Percentiles rank a stretch among this genome's conserved stretches.
Conservation (phyloP, 2,329 filamentous ascomycete species). For the Fusarium tanahbumbuense region DNA sequence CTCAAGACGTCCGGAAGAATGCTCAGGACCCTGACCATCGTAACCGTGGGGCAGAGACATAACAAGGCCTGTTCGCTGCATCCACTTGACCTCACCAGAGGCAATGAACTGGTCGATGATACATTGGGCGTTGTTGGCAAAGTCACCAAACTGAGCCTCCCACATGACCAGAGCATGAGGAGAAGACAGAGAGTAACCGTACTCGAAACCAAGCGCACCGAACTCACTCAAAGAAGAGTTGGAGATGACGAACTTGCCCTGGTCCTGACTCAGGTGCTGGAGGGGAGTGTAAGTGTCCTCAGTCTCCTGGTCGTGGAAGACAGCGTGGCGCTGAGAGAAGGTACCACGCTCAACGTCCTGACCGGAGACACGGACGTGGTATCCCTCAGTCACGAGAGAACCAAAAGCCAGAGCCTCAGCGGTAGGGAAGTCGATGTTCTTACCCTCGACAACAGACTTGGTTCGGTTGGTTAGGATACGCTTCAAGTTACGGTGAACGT, state of each 20-base stretch:
- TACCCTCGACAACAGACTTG: conserved; percentile 91
- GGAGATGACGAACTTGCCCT: conserved; percentile 95
- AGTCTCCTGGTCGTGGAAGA: conserved; percentile 96
- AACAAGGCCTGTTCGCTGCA: conserved; percentile 95
- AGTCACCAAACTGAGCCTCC: conserved; percentile 99
- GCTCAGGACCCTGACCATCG: conserved; percentile 97
- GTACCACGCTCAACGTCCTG: conserved; percentile 99
- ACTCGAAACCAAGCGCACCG: conserved; percentile 91
- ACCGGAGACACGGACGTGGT: conserved; percentile 96
- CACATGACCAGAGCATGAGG: conserved; percentile 98
- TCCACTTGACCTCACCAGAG: conserved; percentile 98
- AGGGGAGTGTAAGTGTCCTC: conserved; percentile 94
- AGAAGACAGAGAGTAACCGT: conserved; percentile 96
- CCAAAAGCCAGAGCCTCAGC: conserved; percentile 97
- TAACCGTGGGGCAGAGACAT: conserved; percentile 98
- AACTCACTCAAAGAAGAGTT: conserved; percentile 87
- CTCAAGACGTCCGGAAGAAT: conserved; percentile 97
- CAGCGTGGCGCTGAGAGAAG: conserved; percentile 97
- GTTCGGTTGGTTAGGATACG: conserved; percentile 90
- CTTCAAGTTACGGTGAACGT: conserved; percentile 94
- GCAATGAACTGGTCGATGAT: conserved; percentile 99
- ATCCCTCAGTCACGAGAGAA: conserved; percentile 88
- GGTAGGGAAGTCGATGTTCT: conserved; percentile 97
- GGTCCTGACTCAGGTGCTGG: conserved; percentile 87
- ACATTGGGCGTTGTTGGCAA: conserved; percentile 99